Percentiles rank a stretch among this genome's conserved stretches.
Evolutionary conservation across 2,329 filamentous ascomycete genomes (phyloP).

Genomic region (Monilinia laxa): DNA sequence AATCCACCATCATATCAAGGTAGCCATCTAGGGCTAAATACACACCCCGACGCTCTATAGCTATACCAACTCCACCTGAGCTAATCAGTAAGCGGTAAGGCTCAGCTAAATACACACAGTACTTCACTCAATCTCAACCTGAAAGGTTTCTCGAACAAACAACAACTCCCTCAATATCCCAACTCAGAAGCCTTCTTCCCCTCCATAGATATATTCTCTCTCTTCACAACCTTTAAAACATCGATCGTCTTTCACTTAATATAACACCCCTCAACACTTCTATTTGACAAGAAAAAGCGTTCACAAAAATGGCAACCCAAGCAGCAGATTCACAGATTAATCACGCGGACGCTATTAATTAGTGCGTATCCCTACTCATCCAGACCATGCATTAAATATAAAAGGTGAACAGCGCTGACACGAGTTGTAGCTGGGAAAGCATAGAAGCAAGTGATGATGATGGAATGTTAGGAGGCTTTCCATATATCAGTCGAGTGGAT

Average conservation of each 20-base stretch:
- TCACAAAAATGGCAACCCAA: background rate
- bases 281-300: too few relatives aligned
- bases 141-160: conserved; percentile 11
- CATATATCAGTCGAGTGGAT: conserved; percentile 67
- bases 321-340: conserved; percentile 19
- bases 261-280: background rate
- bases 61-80: background rate
- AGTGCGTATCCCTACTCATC: conserved; percentile 8
- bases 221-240: background rate
- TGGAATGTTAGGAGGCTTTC: conserved; percentile 79
- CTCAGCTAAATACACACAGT: background rate
- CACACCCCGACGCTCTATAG: background rate
- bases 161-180: conserved; percentile 2
- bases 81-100: background rate
- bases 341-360: conserved; percentile 19
- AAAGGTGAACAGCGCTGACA: background rate
- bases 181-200: background rate
- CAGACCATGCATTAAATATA: background rate
- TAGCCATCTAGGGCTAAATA: background rate
- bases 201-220: background rate
- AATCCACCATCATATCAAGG: background rate
- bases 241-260: background rate
- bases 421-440: conserved; percentile 45
- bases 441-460: conserved; percentile 57
- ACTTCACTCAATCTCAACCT: background rate